Evolutionary conservation across 345 rosid genomes (phyloP), one percentile per base, ranked within the genome.

Genomic region (Syzygium aromaticum): DNA sequence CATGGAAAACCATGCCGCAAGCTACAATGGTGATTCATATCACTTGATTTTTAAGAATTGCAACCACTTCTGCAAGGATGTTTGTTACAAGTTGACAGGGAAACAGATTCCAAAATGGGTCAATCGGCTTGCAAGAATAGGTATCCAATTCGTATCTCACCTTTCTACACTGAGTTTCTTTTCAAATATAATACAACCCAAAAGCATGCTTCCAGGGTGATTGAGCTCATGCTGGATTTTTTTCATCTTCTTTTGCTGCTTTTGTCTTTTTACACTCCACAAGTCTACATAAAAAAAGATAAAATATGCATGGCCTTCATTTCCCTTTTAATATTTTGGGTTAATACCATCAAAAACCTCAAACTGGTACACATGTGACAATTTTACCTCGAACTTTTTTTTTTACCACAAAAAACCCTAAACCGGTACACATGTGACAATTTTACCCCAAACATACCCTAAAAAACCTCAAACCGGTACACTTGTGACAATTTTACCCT

Each of bases 11-110:
- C 93, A 89, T 51, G 94, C 99, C n/a, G 93, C 93, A 19, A 92
- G 92, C 91, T 98, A 93, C 92, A 91, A 93, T 54, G 99, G 99
- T 28, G 98, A 98, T 88, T 86, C 94, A 54, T 98, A 96, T 90
- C 98, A 96, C 93, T 91, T 98, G 94, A 96, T 98, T 54, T 93
- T 89, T 43, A 96, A 95, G 96, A 96, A 98, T 88, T 96, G 99
- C 92, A 98, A 98, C 93, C 99, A 95, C 91, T 98, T 96, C 92
- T 95, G 98, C 87, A 92, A 94, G 67, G 97, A 98, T 87, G 91
- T 90, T 85, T 95, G 97, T 87, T 87, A 92, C 92, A 94, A 91
- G 90, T 93, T 95, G 85, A 96, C 99, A 0, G 96, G 98, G 13
- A 96, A 95, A 61, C 87, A 86, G 54, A 94, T 95, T 87, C 99